A percentile compares a stretch with the other conserved stretches of the same genome.
These are phyloP conservation scores for Talaromyces liani DNA, from an alignment of 495 filamentous ascomycete species.

Conservation along the genomic window DNA sequence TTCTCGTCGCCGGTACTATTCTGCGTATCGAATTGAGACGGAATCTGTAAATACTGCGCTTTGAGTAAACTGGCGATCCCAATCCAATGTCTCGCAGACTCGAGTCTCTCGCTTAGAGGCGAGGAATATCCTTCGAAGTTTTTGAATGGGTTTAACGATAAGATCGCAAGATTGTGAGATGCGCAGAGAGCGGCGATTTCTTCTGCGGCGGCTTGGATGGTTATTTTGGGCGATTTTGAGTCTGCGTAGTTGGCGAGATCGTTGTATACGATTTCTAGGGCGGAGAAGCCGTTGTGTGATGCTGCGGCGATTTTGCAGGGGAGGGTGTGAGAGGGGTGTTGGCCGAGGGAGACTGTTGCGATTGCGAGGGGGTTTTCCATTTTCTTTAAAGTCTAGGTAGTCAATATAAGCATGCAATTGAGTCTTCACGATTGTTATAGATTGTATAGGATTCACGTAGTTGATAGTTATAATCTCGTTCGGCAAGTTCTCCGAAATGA, in stretches of 20 bases:
- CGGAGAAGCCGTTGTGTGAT: slow-evolving; percentile 49
- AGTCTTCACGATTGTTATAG: too few relatives aligned
- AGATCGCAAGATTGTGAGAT: slow-evolving; percentile 41
- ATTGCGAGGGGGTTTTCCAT: slow-evolving; percentile 42
- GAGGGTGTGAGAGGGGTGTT: slow-evolving; percentile 52
- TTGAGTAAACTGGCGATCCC: slow-evolving; percentile 47
- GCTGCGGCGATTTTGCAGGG: slow-evolving; percentile 55
- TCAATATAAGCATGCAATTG: too few relatives aligned
- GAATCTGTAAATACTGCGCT: slow-evolving; percentile 60
- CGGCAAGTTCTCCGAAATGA: slow-evolving; percentile 17
- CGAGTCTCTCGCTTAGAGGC: slow-evolving; percentile 46
- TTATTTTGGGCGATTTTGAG: slow-evolving; percentile 12
- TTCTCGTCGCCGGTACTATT: slow-evolving; percentile 43
- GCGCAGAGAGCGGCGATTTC: slow-evolving; percentile 46
- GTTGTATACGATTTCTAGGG: slow-evolving; percentile 65
- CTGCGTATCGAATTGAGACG: slow-evolving; percentile 51
- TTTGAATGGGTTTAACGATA: slow-evolving; percentile 67
- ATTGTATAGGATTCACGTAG: not conserved
- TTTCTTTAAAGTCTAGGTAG: slow-evolving; percentile 14
- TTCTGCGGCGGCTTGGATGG: slow-evolving; percentile 48
- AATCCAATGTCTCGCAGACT: slow-evolving; percentile 60
- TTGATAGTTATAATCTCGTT: not conserved
- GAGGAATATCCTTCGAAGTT: slow-evolving; percentile 58
- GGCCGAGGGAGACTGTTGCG: slow-evolving; percentile 59
- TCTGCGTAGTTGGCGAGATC: slow-evolving; percentile 52